Conservation (phyloP, 805 yeast genomes). For the Metschnikowia orientalis region DNA sequence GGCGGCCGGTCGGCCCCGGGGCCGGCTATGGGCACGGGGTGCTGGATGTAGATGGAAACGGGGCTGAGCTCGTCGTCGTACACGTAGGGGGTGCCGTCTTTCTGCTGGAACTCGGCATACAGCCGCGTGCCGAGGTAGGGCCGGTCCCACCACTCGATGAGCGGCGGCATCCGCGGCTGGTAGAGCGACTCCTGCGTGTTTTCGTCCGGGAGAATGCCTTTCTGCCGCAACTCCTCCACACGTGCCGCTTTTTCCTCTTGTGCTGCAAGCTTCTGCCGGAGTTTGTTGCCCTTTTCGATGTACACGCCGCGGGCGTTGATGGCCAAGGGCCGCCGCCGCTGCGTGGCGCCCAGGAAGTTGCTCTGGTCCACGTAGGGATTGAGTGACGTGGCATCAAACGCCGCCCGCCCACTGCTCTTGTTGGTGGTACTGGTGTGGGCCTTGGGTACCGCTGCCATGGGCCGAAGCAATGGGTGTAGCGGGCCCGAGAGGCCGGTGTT, state of each 20-base stretch:
- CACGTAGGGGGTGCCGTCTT: slow-evolving; percentile 19
- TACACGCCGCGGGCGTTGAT: slow-evolving; percentile 65
- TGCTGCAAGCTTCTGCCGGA: slow-evolving; percentile 34
- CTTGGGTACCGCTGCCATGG: slow-evolving; percentile 24
- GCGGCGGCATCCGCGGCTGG: slow-evolving; percentile 50
- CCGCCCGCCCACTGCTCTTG: slow-evolving; percentile 23
- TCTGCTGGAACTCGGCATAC: slow-evolving; percentile 31
- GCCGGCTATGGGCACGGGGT: slow-evolving; percentile 65
- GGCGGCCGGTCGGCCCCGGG: slow-evolving; percentile 31
- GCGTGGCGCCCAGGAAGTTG: slow-evolving; percentile 7
- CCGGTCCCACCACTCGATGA: slow-evolving; percentile 87
- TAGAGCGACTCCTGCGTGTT: slow-evolving; percentile 54
- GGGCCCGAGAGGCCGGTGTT: not conserved
- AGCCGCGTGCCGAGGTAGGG: slow-evolving; percentile 43
- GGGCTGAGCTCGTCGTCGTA: slow-evolving; percentile 43
- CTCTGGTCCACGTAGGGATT: slow-evolving; percentile 38
- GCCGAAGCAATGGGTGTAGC: slow-evolving; percentile 36
- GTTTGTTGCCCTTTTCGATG: slow-evolving; percentile 48
- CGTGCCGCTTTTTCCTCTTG: slow-evolving; percentile 21
- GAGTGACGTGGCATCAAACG: slow-evolving; percentile 32
- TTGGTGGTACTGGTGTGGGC: slow-evolving; percentile 29
- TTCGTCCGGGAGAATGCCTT: slow-evolving; percentile 50
- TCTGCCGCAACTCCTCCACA: slow-evolving; percentile 28
- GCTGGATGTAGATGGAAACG: slow-evolving; percentile 71
- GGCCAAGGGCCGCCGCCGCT: slow-evolving; percentile 33